Evolutionary conservation across 768 basidiomycete genomes (phyloP), one percentile per base, ranked within the genome.

Genomic region (Rickenella mellea): DNA sequence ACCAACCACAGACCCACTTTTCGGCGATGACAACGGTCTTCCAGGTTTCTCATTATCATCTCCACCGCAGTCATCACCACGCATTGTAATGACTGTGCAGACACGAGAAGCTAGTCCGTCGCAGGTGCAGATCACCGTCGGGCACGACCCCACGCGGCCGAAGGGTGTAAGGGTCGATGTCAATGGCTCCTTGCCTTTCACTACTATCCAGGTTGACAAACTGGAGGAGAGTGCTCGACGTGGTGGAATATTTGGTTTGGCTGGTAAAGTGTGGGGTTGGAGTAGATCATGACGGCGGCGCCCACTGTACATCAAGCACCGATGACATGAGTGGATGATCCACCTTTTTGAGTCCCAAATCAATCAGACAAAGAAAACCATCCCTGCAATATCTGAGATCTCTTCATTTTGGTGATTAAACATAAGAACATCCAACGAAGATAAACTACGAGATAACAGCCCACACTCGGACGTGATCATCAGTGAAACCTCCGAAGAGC

Each of bases 401-500:
- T n/a, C n/a, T n/a, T n/a, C n/a, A n/a, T n/a, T n/a, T n/a, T n/a
- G n/a, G n/a, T n/a, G n/a, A n/a, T n/a, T n/a, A n/a, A n/a, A n/a
- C n/a, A n/a, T n/a, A n/a, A n/a, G n/a, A n/a, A n/a, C n/a, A n/a
- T n/a, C n/a, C n/a, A n/a, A n/a, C n/a, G n/a, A n/a, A n/a, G n/a
- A n/a, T n/a, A n/a, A n/a, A n/a, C n/a, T n/a, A 73, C 57, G 68
- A 58, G 44, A 73, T 74, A 51, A 93, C 89, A 55, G 79, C 83
- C 89, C 87, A 93, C 62, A 91, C 87, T 52, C 90, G 85, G 61
- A 96, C 81, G 51, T 78, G 74, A 70, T 94, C 84, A 68, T 97
- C 93, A 41, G 89, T 89, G 78, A 91, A 94, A 46, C 94, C 94
- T 65, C 86, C 91, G 63, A 93, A 98, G 47, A 99, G 75, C 40